Conservation (phyloP, 1,284 basidiomycete species). For the Pterula multifida region DNA sequence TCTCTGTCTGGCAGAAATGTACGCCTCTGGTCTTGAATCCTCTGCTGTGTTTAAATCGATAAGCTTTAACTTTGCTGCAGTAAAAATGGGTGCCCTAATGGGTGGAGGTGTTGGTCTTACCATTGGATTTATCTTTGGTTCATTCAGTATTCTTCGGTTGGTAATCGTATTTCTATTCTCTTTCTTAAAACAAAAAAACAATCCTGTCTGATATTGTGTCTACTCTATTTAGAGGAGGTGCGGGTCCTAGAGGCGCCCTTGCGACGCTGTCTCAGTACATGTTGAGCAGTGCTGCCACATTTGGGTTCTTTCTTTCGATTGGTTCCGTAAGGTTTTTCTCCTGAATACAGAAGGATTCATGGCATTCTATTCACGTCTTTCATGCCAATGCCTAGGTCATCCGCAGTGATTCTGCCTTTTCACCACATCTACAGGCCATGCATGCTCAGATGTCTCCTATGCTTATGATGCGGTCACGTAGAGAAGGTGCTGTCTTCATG, state of each 20-base stretch:
- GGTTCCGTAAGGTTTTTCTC: conserved; percentile 48
- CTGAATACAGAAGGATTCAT: too few relatives aligned
- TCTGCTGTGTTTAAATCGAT: conserved; percentile 11
- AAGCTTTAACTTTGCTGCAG: conserved; percentile 9
- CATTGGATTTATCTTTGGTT: conserved; percentile 93
- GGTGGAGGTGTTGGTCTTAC: conserved; percentile 86
- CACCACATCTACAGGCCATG: conserved; percentile 48
- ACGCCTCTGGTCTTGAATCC: conserved; percentile 14
- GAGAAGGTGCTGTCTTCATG: conserved; percentile 57
- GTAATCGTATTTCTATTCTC: conserved; percentile 13
- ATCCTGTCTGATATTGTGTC: conserved; percentile 6
- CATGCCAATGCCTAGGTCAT: conserved; percentile 47
- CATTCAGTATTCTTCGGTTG: conserved; percentile 80
- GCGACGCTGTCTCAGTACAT: conserved; percentile 91
- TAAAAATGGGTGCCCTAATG: conserved; percentile 81
- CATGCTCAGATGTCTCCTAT: conserved; percentile 39
- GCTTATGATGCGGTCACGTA: conserved; percentile 41
- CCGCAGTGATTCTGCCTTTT: conserved; percentile 50
- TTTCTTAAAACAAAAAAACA: conserved; percentile 7
- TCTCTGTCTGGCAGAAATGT: conserved; percentile 70
- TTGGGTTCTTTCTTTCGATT: conserved; percentile 76
- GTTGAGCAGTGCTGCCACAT: conserved; percentile 82
- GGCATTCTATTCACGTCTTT: conserved; percentile 4
- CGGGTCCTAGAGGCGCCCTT: conserved; percentile 76
- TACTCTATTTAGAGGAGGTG: conserved; percentile 50